These are phyloP conservation scores for Paulownia fortunei DNA, from an alignment of 257 asterid genomes.

Conservation along the genomic window DNA sequence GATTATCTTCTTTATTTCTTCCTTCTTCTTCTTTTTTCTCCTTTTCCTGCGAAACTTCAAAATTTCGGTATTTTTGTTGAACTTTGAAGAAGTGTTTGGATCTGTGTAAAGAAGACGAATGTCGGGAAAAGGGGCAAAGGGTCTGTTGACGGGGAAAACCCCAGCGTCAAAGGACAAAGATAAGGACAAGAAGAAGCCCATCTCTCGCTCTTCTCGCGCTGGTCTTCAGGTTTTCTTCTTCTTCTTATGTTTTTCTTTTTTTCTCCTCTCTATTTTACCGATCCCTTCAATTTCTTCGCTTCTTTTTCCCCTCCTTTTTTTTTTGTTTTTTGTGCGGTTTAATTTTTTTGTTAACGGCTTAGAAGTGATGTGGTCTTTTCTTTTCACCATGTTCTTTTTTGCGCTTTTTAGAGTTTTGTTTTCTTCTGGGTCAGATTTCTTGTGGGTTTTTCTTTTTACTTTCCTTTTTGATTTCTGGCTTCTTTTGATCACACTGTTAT, in stretches of 20 bases:
- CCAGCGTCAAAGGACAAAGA: constrained; percentile 59
- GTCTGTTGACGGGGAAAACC: constrained; percentile 52
- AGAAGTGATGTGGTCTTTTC: background rate
- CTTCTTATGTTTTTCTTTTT: background rate
- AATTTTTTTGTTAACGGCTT: background rate
- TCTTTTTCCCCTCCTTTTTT: background rate
- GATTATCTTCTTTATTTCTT: constrained; percentile 26
- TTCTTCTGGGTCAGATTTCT: background rate
- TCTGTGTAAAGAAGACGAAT: constrained; percentile 26
- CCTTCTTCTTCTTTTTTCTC: background rate
- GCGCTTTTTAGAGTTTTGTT: background rate
- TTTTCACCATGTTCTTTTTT: background rate
- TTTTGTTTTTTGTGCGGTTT: background rate
- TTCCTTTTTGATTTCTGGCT: background rate
- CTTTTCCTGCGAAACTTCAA: background rate
- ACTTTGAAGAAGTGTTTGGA: constrained; percentile 21
- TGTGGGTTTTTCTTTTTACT: background rate
- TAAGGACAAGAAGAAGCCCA: constrained; percentile 58
- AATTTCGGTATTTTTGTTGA: background rate
- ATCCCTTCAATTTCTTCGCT: background rate
- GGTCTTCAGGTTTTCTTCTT: constrained; percentile 47
- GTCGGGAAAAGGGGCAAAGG: constrained; percentile 60
- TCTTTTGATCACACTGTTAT: background rate
- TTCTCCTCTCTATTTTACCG: background rate
- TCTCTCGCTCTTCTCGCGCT: constrained; percentile 56